Percentiles rank a stretch among this genome's conserved stretches.
phyloP scores from a whole-genome alignment of 805 yeast species.

The Teunomyces pallodes region DNA sequence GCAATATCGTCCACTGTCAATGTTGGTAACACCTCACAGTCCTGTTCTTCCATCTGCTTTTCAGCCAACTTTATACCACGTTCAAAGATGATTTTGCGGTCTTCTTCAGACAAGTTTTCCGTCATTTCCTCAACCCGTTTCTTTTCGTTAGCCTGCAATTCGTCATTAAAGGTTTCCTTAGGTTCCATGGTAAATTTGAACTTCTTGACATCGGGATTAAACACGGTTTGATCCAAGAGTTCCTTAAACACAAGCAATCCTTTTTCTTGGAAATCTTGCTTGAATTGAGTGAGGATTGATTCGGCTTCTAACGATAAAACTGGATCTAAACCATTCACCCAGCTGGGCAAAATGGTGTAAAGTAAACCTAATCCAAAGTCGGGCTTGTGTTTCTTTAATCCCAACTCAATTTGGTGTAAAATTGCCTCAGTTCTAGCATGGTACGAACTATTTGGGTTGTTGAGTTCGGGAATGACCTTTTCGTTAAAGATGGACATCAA shows the following conservation, averaged over 20 bases:
- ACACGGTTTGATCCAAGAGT: conserved; percentile 52
- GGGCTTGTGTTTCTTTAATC: conserved; percentile 82
- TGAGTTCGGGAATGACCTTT: conserved; percentile 32
- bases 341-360: conserved; percentile 73
- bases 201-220: conserved; percentile 45
- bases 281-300: conserved; percentile 55
- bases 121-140: conserved; percentile 40
- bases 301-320: conserved; percentile 66
- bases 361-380: conserved; percentile 83
- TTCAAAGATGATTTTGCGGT: conserved; percentile 53
- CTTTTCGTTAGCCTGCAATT: conserved; percentile 62
- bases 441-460: conserved; percentile 19
- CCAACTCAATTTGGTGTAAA: conserved; percentile 80
- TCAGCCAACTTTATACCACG: conserved; percentile 60
- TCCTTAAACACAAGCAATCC: conserved; percentile 58
- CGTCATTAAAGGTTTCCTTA: conserved; percentile 51
- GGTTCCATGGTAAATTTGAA: conserved; percentile 82
- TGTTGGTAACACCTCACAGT: conserved; percentile 77
- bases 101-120: conserved; percentile 48
- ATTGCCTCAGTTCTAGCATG: conserved; percentile 69
- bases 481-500: conserved; percentile 48
- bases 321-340: conserved; percentile 83
- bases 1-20: conserved; percentile 73
- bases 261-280: conserved; percentile 49
- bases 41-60: conserved; percentile 68